A percentile compares a stretch with the other conserved stretches of the same genome.
These are phyloP conservation scores for Physcomitrellopsis africana DNA, from an alignment of 225 moss, liverwort and hornwort species.

Conservation along the genomic window DNA sequence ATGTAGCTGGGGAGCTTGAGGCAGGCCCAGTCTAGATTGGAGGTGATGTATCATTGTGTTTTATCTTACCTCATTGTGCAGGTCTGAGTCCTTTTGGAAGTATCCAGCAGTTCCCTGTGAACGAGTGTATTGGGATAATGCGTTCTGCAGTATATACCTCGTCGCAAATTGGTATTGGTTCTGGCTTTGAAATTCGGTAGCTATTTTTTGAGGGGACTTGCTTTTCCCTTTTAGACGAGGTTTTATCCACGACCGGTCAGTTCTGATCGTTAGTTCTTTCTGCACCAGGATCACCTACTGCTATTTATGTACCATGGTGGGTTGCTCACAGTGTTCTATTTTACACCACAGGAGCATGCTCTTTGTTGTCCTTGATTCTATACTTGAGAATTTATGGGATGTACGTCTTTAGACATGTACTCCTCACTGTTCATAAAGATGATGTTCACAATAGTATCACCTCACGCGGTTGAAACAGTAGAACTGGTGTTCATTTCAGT, in stretches of 20 bases:
- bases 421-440: neutral
- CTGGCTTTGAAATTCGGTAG: constrained; percentile 22
- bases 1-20: constrained; percentile 52
- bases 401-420: neutral
- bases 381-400: constrained; percentile 1
- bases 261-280: constrained; percentile 25
- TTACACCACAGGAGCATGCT: constrained; percentile 2
- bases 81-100: constrained; percentile 11
- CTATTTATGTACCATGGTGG: constrained; percentile 21
- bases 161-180: constrained; percentile 22
- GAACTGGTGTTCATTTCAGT: neutral
- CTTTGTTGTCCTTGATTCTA: constrained; percentile 26
- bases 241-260: constrained; percentile 19
- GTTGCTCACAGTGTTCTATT: constrained; percentile 24
- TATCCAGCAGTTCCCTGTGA: constrained; percentile 7
- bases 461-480: constrained; percentile 17
- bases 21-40: constrained; percentile 46
- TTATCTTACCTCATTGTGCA: constrained; percentile 21
- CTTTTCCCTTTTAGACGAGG: constrained; percentile 4
- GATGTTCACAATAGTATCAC: neutral
- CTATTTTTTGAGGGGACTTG: constrained; percentile 19
- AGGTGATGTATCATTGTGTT: neutral
- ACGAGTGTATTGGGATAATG: constrained; percentile 11
- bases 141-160: constrained; percentile 25
- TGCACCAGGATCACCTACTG: constrained; percentile 18